Conservation (phyloP, 768 basidiomycete species). For the Leucosporidium scottii region DNA sequence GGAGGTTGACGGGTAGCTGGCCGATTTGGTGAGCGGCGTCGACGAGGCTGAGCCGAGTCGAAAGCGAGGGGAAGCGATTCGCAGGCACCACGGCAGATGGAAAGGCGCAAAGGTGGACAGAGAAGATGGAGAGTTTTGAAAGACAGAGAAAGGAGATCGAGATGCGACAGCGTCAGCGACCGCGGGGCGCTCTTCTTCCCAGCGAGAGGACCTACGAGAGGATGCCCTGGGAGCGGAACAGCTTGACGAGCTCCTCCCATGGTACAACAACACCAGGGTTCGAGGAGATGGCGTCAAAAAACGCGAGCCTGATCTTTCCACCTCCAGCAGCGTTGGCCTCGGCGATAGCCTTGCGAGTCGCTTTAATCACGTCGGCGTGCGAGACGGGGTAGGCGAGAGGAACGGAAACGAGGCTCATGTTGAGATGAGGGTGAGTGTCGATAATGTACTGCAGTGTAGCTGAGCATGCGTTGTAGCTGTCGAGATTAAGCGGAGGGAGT, state of each 20-base stretch:
- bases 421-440: slow-evolving; percentile 25
- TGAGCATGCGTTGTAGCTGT: slow-evolving; percentile 29
- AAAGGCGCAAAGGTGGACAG: too few species aligned
- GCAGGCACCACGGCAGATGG: too few species aligned
- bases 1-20: slow-evolving; percentile 41
- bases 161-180: too few species aligned
- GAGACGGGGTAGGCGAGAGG: slow-evolving; percentile 26
- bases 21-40: slow-evolving; percentile 46
- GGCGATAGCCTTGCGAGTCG: slow-evolving; percentile 11
- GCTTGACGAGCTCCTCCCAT: slow-evolving; percentile 40
- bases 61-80: too few species aligned
- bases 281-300: slow-evolving; percentile 42
- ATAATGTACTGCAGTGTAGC: slow-evolving; percentile 22
- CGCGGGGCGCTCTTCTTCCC: too few species aligned
- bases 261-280: slow-evolving; percentile 40
- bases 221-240: slow-evolving; percentile 24
- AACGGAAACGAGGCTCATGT: slow-evolving; percentile 25
- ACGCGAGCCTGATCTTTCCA: slow-evolving; percentile 35
- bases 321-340: slow-evolving; percentile 16
- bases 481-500: too few species aligned
- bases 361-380: slow-evolving; percentile 16
- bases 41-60: slow-evolving; percentile 36
- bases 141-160: too few species aligned
- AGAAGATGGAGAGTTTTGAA: too few species aligned
- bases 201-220: too few species aligned